phyloP scores from a whole-genome alignment of 345 rosid genomes.

The Sonneratia alba region DNA sequence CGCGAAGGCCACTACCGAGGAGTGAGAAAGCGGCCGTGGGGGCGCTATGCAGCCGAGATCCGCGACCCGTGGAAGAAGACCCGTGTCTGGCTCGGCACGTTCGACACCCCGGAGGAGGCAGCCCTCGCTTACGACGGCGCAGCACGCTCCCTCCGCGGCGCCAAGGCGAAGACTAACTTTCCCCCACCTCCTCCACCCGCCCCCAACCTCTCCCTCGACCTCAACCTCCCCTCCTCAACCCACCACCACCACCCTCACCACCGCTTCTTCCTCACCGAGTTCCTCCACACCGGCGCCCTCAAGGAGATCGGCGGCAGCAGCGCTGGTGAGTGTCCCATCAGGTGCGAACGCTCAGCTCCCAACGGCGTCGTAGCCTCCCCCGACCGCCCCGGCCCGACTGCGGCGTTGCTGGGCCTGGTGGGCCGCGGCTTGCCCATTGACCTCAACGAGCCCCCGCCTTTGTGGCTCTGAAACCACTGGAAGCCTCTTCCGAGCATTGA shows the following conservation, averaged over 20 bases:
- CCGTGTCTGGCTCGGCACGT: conserved; percentile 91
- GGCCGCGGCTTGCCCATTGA: conserved; percentile 77
- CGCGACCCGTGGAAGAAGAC: conserved; percentile 98
- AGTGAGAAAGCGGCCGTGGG: conserved; percentile 96
- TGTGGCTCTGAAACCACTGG: conserved; percentile 48
- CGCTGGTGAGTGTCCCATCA: conserved; percentile 5
- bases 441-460: conserved; percentile 92
- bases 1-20: conserved; percentile 85
- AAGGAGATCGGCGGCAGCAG: conserved; percentile 27
- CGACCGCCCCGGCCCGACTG: conserved; percentile 13
- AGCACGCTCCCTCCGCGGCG: conserved; percentile 82
- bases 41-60: conserved; percentile 92
- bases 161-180: conserved; percentile 87
- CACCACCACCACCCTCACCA: conserved; percentile 19
- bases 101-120: conserved; percentile 94
- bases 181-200: conserved; percentile 32
- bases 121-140: conserved; percentile 95
- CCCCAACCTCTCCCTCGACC: conserved; percentile 21
- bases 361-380: conserved; percentile 6
- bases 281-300: conserved; percentile 50
- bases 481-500: not conserved
- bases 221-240: not conserved
- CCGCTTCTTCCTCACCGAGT: conserved; percentile 37
- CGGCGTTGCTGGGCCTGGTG: conserved; percentile 38
- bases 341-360: conserved; percentile 14